Evolutionary conservation across 148 eudicot genomes (phyloP), one percentile per base, ranked within the genome.

Genomic region (Vaccinium macrocarpon): DNA sequence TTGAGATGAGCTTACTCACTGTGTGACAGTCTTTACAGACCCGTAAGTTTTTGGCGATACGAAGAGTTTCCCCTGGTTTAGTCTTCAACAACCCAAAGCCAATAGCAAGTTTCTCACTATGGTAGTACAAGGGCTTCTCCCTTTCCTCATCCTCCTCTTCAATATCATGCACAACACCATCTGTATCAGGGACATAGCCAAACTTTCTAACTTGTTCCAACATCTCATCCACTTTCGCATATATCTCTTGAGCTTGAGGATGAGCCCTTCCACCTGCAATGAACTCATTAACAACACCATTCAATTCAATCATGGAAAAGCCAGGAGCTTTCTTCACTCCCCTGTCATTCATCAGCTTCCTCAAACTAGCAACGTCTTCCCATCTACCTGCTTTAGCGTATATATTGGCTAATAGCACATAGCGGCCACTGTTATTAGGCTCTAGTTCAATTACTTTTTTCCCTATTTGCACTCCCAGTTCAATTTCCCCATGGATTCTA

Each of bases 41-140:
- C 76, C 98, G 78, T 87, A 94, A 87, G 62, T 93, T 94, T 86
- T 94, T 93, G 0, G 93, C 87, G 52, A 93, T 90, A 19, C 88
- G 92, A 78, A 94, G 82, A 46, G 87, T 90, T 72, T 91, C 88
- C 66, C 93, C 96, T 27, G 90, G 84, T 79, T 85, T 87, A 0
- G 92, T 89, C 91, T 89, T 94, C 90, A 93, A 38, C 56, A 94
- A 81, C 48, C 96, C 94, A 64, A 78, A 92, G 66, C 92, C 98
- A 76, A 94, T 91, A 10, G 98, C 98, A 76, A 94, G 91, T 88
- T 93, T 94, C 88, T 93, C 95, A 76, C 98, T 94, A 49, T 94
- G 98, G 79, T 88, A 91, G 27, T 78, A 59, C 79, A 89, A 84
- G 3, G 91, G 90, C 27, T 86, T 90, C 83, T 93, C 96, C 13